Percentiles rank a stretch among this genome's conserved stretches.
Conservation (phyloP, 495 filamentous ascomycete genomes). For the Clohesyomyces aquaticus region DNA sequence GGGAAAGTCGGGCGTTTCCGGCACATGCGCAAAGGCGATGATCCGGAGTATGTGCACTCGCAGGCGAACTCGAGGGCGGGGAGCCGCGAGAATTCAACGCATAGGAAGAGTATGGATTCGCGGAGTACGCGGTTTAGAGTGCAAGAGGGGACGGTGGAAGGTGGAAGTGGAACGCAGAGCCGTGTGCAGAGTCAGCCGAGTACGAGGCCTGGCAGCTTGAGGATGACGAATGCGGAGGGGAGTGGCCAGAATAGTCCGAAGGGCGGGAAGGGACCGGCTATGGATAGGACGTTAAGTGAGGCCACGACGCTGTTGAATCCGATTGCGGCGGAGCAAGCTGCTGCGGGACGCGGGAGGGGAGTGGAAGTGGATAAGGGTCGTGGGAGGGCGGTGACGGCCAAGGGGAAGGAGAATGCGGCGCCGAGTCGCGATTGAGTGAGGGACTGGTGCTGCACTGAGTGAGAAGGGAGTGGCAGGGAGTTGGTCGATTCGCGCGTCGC, state of each 20-base stretch:
- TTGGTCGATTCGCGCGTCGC: neutral
- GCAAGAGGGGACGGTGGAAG: too few species aligned
- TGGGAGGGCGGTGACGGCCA: neutral
- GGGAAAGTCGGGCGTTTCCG: conserved; percentile 27
- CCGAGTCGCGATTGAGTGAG: neutral
- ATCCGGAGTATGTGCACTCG: conserved; percentile 34
- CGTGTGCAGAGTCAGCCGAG: conserved; percentile 13
- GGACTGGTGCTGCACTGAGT: neutral
- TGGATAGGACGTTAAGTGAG: conserved; percentile 16
- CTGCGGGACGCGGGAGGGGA: neutral
- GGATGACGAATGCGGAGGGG: neutral
- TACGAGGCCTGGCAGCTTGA: conserved; percentile 16
- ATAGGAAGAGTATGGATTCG: conserved; percentile 17
- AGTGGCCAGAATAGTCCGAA: conserved; percentile 19
- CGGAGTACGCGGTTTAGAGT: conserved; percentile 26
- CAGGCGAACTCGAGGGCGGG: conserved; percentile 13
- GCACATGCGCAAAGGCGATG: conserved; percentile 41
- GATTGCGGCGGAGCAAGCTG: conserved; percentile 21
- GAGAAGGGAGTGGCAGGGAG: neutral
- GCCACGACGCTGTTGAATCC: conserved; percentile 15
- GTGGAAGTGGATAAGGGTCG: neutral
- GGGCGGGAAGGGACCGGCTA: too few species aligned
- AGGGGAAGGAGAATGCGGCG: neutral
- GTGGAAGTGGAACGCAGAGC: conserved; percentile 10
- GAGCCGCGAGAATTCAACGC: neutral